Conservation (phyloP, 2,329 filamentous ascomycete species). For the Emmonsia crescens region DNA sequence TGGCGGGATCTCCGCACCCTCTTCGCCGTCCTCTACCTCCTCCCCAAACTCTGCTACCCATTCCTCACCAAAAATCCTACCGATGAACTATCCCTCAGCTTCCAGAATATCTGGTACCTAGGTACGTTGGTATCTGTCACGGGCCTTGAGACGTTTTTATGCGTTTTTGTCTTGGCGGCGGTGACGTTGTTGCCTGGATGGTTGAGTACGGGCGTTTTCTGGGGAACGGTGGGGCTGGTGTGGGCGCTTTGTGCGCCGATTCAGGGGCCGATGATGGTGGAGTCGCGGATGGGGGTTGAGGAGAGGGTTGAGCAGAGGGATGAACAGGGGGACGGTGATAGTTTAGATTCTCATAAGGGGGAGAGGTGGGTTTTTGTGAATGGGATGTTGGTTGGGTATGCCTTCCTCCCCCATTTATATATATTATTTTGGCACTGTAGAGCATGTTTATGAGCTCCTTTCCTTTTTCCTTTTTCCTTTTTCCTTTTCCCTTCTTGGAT, state of each 20-base stretch:
- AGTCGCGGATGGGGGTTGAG: constrained; percentile 1
- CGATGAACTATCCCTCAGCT: constrained; percentile 10
- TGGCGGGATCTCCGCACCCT: constrained; percentile 9
- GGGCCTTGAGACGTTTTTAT: constrained; percentile 6
- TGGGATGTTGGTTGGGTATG: constrained; percentile 12
- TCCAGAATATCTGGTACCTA: constrained; percentile 8
- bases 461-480: no score
- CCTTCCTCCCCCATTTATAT: not conserved
- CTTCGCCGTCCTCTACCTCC: constrained; percentile 6
- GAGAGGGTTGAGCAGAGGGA: not conserved
- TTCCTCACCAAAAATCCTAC: constrained; percentile 1
- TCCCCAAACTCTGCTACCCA: constrained; percentile 10
- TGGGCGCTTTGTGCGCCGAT: constrained; percentile 9
- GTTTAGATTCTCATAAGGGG: not conserved
- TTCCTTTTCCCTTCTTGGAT: not conserved
- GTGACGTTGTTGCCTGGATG: constrained; percentile 8
- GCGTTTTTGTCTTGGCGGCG: not conserved
- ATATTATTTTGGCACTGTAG: not conserved
- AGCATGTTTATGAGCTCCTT: not conserved
- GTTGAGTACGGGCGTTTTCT: constrained; percentile 6
- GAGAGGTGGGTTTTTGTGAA: constrained; percentile 15
- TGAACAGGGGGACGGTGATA: not conserved
- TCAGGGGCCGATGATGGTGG: constrained; percentile 5
- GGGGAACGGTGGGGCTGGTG: constrained; percentile 1
- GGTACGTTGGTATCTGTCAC: constrained; percentile 6